phyloP scores from a whole-genome alignment of 495 filamentous ascomycete species.

The Entonaema liquescens region DNA sequence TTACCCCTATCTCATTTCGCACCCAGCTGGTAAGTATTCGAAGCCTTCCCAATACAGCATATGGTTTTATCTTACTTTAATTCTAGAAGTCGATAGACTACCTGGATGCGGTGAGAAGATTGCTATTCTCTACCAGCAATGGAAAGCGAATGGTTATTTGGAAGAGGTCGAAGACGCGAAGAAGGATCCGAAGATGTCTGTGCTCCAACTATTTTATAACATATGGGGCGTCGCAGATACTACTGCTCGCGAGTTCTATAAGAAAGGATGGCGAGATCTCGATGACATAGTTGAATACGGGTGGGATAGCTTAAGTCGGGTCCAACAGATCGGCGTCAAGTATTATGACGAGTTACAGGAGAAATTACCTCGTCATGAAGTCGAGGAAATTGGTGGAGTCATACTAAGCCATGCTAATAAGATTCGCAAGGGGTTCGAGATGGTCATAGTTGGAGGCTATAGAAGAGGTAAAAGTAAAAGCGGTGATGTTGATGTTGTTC shows the following conservation, averaged over 20 bases:
- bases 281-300: constrained; percentile 88
- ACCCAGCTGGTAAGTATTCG: constrained; percentile 44
- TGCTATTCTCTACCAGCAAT: constrained; percentile 80
- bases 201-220: constrained; percentile 73
- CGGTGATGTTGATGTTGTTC: constrained; percentile 86
- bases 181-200: constrained; percentile 67
- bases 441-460: constrained; percentile 84
- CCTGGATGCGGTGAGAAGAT: constrained; percentile 88
- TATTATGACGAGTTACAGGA: constrained; percentile 86
- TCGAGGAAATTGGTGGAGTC: constrained; percentile 70
- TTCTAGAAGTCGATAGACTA: constrained; percentile 71
- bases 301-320: constrained; percentile 76
- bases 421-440: constrained; percentile 66
- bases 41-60: neutral
- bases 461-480: constrained; percentile 77
- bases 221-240: constrained; percentile 92
- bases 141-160: constrained; percentile 65
- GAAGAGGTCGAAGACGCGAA: constrained; percentile 71
- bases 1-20: constrained; percentile 68
- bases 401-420: constrained; percentile 70
- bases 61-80: constrained; percentile 46
- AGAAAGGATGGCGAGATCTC: constrained; percentile 71
- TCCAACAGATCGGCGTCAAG: constrained; percentile 95
- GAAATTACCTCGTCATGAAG: constrained; percentile 76
- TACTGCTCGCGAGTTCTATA: constrained; percentile 86